phyloP scores from a whole-genome alignment of 768 basidiomycete genomes.

The Candolleomyces aberdarensis region DNA sequence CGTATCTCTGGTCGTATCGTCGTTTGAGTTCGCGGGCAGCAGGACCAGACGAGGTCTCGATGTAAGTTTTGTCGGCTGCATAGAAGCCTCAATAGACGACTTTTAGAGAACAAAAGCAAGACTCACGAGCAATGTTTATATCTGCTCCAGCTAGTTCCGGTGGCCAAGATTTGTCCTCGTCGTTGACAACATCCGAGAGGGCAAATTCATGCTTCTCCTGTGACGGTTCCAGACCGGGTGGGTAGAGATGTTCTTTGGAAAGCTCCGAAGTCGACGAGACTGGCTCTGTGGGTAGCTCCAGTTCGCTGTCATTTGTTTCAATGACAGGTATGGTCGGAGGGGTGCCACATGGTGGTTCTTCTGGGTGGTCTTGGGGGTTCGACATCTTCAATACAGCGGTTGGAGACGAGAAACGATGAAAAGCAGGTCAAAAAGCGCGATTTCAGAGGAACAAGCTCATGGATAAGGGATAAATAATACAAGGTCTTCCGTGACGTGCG shows the following conservation, averaged over 20 bases:
- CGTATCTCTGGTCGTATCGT: constrained; percentile 65
- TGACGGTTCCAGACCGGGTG: constrained; percentile 8
- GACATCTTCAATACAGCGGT: constrained; percentile 18
- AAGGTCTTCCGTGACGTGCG: background rate
- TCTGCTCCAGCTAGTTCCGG: constrained; percentile 54
- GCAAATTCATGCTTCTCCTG: constrained; percentile 35
- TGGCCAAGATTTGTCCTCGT: constrained; percentile 36
- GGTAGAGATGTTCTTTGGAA: constrained; percentile 8
- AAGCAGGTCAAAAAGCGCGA: constrained; percentile 9
- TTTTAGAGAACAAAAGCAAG: constrained; percentile 2
- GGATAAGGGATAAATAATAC: constrained; percentile 7
- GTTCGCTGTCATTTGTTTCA: constrained; percentile 6
- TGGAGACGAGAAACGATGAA: constrained; percentile 15
- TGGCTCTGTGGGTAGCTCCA: background rate
- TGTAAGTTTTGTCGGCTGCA: constrained; percentile 68
- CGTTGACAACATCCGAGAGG: constrained; percentile 40
- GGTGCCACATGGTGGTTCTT: background rate
- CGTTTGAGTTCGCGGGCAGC: constrained; percentile 78
- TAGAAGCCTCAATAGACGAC: constrained; percentile 12
- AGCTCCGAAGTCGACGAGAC: background rate
- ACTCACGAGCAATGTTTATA: constrained; percentile 58
- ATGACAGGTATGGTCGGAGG: constrained; percentile 19
- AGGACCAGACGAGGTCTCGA: constrained; percentile 75
- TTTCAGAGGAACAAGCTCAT: constrained; percentile 30
- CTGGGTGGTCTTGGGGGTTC: background rate